Base-by-base conservation (phyloP, 1,284 basidiomycete genomes). In the Ceratobasidium sp. region DNA sequence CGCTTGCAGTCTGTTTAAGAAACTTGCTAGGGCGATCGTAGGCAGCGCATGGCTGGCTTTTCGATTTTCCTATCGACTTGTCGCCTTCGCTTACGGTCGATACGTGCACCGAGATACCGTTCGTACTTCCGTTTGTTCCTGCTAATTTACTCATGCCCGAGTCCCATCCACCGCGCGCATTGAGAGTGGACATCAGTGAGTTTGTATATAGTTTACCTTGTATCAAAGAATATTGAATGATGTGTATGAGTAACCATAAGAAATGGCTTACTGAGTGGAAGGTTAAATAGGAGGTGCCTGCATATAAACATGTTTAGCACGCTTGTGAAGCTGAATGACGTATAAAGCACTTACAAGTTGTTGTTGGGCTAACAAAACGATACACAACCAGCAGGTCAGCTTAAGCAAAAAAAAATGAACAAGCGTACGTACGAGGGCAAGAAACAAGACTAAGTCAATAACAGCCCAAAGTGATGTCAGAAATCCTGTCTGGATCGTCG, bases 381-480 rank as follows among this genome's bases (percentile, higher is more conserved):
- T 19, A 78, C 83, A 80, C 71, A 85, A n/a, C n/a, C n/a, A n/a
- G n/a, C n/a, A n/a, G n/a, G n/a, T n/a, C n/a, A n/a, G n/a, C n/a
- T n/a, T n/a, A n/a, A n/a, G n/a, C n/a, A n/a, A n/a, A n/a, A n/a
- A n/a, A n/a, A n/a, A n/a, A n/a, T n/a, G n/a, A n/a, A n/a, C n/a
- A n/a, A n/a, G n/a, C n/a, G n/a, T n/a, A n/a, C n/a, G n/a, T n/a
- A n/a, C 84, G 66, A 82, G 81, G 11, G 80, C 81, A 19, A 86
- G 79, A 77, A 82, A 86, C 57, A 85, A 77, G 17, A 83, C 78
- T n/a, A 86, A 64, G 76, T 86, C 84, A 15, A 84, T 73, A 25
- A 80, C 76, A 2, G 84, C 84, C 62, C 81, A 82, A 11, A 84
- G 11, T 0, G 83, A 78, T 0, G 85, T 86, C n/a, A 85, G 34